Evolutionary conservation across 2,329 filamentous ascomycete genomes (phyloP).

Genomic region (Elsinoe fawcettii): DNA sequence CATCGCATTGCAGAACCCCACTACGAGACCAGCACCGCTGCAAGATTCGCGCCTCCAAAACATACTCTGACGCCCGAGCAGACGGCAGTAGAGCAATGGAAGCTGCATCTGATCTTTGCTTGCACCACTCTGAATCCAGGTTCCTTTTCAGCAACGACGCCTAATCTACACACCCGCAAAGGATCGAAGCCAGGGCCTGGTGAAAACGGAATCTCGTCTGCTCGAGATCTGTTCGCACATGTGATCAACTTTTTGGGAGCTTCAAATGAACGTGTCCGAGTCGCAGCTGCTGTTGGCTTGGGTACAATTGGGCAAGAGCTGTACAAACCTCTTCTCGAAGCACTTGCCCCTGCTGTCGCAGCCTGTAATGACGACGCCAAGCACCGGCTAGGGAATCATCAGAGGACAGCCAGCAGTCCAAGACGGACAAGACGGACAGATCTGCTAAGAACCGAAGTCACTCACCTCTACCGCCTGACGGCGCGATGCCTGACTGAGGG

Average conservation of each 20-base stretch:
- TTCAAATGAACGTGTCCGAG: constrained; percentile 70
- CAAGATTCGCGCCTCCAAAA: constrained; percentile 17
- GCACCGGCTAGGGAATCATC: constrained; percentile 65
- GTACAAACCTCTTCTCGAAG: constrained; percentile 83
- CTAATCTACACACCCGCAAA: constrained; percentile 71
- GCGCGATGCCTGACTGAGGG: constrained; percentile 77
- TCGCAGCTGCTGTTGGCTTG: constrained; percentile 83
- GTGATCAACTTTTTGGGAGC: constrained; percentile 81
- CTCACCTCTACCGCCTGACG: constrained; percentile 90
- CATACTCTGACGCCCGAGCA: constrained; percentile 49
- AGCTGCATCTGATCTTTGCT: constrained; percentile 91
- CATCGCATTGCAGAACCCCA: constrained; percentile 64
- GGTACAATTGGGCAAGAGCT: constrained; percentile 93
- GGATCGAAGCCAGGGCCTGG: constrained; percentile 60
- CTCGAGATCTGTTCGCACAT: constrained; percentile 80
- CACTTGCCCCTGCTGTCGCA: constrained; percentile 76
- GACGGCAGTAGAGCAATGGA: constrained; percentile 93
- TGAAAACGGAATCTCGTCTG: constrained; percentile 71
- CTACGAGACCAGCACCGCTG: constrained; percentile 46
- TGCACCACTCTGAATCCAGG: constrained; percentile 76
- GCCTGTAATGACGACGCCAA: constrained; percentile 85
- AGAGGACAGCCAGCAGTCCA: constrained; percentile 74
- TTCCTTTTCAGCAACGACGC: constrained; percentile 41
- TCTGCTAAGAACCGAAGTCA: constrained; percentile 83
- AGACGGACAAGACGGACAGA: constrained; percentile 78